Evolutionary conservation across 441 rosid genomes (phyloP).

Genomic region (Adansonia madagascariensis): DNA sequence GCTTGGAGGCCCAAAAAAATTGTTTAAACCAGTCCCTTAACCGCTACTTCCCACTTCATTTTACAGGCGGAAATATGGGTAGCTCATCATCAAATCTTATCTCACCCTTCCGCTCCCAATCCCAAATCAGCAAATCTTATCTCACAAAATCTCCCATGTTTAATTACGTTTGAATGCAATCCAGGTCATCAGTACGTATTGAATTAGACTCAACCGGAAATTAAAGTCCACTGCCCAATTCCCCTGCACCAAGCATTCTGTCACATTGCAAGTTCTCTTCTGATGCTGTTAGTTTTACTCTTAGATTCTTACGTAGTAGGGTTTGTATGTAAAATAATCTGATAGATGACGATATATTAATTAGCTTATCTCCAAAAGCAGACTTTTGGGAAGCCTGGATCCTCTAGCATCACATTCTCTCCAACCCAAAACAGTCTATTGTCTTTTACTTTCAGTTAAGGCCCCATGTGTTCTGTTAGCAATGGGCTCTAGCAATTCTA

Average conservation of each 20-base stretch:
- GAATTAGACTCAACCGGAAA: constrained; percentile 4
- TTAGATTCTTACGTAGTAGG: neutral
- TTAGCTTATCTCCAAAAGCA: neutral
- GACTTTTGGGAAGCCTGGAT: neutral
- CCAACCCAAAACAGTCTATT: neutral
- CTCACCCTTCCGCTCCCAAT: no score
- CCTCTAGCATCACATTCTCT: neutral
- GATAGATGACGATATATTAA: neutral
- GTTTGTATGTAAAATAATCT: neutral
- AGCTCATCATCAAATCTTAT: constrained; percentile 28
- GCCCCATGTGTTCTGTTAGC: neutral
- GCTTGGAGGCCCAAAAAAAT: neutral
- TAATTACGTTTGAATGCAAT: no score
- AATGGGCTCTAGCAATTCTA: neutral
- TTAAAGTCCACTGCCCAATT: constrained; percentile 18
- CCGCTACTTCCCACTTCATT: constrained; percentile 30
- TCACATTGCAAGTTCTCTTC: constrained; percentile 20
- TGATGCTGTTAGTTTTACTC: neutral
- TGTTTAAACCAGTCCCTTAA: neutral
- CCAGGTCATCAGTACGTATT: neutral
- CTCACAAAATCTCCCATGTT: no score
- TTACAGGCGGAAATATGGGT: constrained; percentile 30
- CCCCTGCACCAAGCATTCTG: neutral
- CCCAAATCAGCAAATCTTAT: neutral
- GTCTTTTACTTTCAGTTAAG: neutral